phyloP scores from a whole-genome alignment of 108 stramenopile genomes.

The Cyclotella baltica region DNA sequence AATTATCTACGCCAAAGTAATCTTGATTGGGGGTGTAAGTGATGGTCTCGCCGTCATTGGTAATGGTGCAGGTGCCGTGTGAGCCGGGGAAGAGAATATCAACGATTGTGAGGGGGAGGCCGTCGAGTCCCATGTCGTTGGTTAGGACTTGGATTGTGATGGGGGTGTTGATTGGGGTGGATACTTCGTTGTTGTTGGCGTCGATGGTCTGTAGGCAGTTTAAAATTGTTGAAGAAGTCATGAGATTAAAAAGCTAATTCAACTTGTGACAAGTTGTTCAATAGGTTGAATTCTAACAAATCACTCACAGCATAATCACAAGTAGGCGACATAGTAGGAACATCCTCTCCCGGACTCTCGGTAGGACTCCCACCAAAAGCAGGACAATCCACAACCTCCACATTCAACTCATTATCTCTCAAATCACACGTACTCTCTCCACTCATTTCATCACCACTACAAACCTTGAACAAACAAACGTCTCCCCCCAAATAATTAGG shows the following conservation, averaged over 20 bases:
- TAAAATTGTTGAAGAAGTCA: not conserved
- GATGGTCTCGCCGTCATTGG: slow-evolving; percentile 9
- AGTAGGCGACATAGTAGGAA: not conserved
- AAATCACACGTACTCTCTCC: slow-evolving; percentile 9
- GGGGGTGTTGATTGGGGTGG: slow-evolving; percentile 25
- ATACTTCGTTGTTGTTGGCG: slow-evolving; percentile 24
- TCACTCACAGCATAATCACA: slow-evolving; percentile 12
- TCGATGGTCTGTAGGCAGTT: slow-evolving; percentile 4
- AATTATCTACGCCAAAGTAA: slow-evolving; percentile 31
- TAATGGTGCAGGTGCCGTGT: slow-evolving; percentile 19
- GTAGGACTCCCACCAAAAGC: not conserved
- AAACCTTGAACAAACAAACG: slow-evolving; percentile 17
- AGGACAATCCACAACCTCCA: slow-evolving; percentile 9
- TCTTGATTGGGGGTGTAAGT: slow-evolving; percentile 23
- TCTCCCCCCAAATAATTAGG: slow-evolving; percentile 19
- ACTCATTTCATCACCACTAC: not conserved
- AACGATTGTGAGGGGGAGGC: not conserved
- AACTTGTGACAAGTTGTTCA: not conserved
- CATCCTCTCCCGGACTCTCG: not conserved
- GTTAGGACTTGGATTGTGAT: slow-evolving; percentile 18
- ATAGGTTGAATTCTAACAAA: not conserved
- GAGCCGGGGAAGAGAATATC: slow-evolving; percentile 11
- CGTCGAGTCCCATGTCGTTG: slow-evolving; percentile 13
- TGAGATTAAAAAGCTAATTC: not conserved
- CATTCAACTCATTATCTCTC: not conserved